Evolutionary conservation across 2,329 filamentous ascomycete species (phyloP).

Genomic region (Talaromyces sp.): DNA sequence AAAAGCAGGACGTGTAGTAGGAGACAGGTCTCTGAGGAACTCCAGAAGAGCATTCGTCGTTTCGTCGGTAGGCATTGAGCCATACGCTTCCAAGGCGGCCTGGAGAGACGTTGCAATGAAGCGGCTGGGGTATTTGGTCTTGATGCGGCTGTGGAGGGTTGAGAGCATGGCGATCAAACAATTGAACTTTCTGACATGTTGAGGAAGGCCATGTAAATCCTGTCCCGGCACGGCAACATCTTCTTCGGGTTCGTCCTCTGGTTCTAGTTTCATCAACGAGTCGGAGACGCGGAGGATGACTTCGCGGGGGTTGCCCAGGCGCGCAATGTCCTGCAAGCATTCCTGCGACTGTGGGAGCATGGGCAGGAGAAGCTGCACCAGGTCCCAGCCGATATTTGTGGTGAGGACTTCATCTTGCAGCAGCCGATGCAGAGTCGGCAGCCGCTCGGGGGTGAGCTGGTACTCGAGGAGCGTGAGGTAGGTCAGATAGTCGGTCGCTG

Average conservation of each 20-base stretch:
- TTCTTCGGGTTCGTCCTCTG: slow-evolving; percentile 31
- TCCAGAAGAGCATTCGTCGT: slow-evolving; percentile 54
- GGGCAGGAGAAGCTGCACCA: slow-evolving; percentile 57
- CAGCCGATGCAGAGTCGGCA: slow-evolving; percentile 54
- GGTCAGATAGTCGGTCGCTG: slow-evolving; percentile 59
- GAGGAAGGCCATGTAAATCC: slow-evolving; percentile 12
- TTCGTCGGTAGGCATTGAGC: slow-evolving; percentile 50
- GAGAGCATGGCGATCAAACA: slow-evolving; percentile 47
- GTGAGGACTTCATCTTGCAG: slow-evolving; percentile 58
- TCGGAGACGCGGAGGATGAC: slow-evolving; percentile 61
- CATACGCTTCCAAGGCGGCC: slow-evolving; percentile 55
- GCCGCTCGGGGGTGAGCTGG: slow-evolving; percentile 53
- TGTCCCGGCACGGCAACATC: slow-evolving; percentile 9
- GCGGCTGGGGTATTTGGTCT: slow-evolving; percentile 59
- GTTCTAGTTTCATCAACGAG: slow-evolving; percentile 52
- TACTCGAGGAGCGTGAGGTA: slow-evolving; percentile 62
- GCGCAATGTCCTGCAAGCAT: slow-evolving; percentile 57
- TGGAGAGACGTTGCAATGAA: slow-evolving; percentile 61
- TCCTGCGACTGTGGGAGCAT: slow-evolving; percentile 53
- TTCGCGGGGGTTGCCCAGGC: slow-evolving; percentile 59
- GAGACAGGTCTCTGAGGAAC: slow-evolving; percentile 53
- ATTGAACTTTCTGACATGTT: slow-evolving; percentile 36
- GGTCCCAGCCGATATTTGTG: slow-evolving; percentile 61
- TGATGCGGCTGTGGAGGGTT: slow-evolving; percentile 55
- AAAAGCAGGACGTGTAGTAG: slow-evolving; percentile 53